Base-by-base conservation (phyloP, 306 rosid genomes). In the Pterocarpus santalinus region DNA sequence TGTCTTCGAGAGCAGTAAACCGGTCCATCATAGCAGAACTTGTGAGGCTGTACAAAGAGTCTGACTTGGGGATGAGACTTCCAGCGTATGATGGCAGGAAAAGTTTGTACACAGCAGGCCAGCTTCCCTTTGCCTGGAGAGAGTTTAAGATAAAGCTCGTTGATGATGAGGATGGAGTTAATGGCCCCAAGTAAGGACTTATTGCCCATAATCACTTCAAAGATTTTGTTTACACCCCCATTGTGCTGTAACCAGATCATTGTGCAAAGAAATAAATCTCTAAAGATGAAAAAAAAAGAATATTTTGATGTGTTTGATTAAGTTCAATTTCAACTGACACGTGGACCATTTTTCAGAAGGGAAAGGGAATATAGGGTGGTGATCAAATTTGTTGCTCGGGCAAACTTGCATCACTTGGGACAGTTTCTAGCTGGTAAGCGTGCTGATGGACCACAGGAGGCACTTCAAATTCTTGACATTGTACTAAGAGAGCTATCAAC, bases 51-150 rank as follows among this genome's bases (percentile, higher is more conserved):
- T 89, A 95, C 76, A 89, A 79, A 81, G 98, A 92, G 76, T 86
- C 98, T 83, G 98, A 96, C 81, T 77, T 96, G 53, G 99, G 97
- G 66, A 92, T 68, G 93, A 93, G 98, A 78, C 97, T 96, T 57
- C 99, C 98, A 33, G 99, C 98, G 30, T 96, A 93, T 86, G 99
- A 96, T 85, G 99, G 99, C 79, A 85, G 99, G 72, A 93, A 90
- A 90, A 91, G 94, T 80, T 85, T 96, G 79, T 96, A 96, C 91
- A 93, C 98, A 33, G 99, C 99, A 79, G 99, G 99, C 66, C 91
- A 88, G 85, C 94, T 95, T 75, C 99, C 99, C 77, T 95, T 95
- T 88, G 82, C 86, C 9, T 87, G 91, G 92, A 93, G 89, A 88
- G 99, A 91, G 90, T 93, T 95, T 80, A 87, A 85, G 65, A 84